Conservation (phyloP, 2,329 filamentous ascomycete genomes). For the Cladophialophora exuberans region DNA sequence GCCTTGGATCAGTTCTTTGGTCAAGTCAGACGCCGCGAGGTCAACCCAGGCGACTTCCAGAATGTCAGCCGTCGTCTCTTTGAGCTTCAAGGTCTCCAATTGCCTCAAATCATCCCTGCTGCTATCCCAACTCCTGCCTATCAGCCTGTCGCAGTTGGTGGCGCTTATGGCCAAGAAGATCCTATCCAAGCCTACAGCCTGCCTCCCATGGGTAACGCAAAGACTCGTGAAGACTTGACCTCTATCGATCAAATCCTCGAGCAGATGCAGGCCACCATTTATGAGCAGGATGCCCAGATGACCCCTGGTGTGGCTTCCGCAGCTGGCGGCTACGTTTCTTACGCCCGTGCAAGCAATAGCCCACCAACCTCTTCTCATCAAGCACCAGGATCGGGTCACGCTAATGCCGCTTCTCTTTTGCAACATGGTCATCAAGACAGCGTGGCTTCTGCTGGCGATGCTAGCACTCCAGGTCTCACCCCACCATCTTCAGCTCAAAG, state of each 20-base stretch:
- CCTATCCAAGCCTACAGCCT: constrained; percentile 79
- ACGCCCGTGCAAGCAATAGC: constrained; percentile 58
- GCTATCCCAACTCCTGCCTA: constrained; percentile 53
- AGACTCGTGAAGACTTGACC: constrained; percentile 90
- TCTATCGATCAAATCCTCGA: constrained; percentile 95
- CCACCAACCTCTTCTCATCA: constrained; percentile 54
- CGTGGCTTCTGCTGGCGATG: constrained; percentile 44
- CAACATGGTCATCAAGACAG: constrained; percentile 32
- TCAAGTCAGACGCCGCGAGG: constrained; percentile 85
- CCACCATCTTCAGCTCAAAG: constrained; percentile 66
- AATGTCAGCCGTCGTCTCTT: constrained; percentile 89
- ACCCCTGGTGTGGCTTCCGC: constrained; percentile 79
- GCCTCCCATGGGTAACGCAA: constrained; percentile 81
- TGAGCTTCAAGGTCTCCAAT: constrained; percentile 71
- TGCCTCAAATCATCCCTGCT: constrained; percentile 62
- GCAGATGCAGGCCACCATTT: constrained; percentile 94
- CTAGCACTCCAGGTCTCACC: constrained; percentile 64
- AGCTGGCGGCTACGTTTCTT: constrained; percentile 64
- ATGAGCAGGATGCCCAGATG: constrained; percentile 84
- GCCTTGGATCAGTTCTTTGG: constrained; percentile 93
- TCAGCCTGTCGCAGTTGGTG: constrained; percentile 53
- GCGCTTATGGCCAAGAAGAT: constrained; percentile 58
- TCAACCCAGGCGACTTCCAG: constrained; percentile 86
- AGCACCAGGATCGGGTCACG: constrained; percentile 45
- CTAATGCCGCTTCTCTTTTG: constrained; percentile 33